Evolutionary conservation across 2,329 filamentous ascomycete species (phyloP), one percentile per base, ranked within the genome.

Genomic region (Colletotrichum sp.): DNA sequence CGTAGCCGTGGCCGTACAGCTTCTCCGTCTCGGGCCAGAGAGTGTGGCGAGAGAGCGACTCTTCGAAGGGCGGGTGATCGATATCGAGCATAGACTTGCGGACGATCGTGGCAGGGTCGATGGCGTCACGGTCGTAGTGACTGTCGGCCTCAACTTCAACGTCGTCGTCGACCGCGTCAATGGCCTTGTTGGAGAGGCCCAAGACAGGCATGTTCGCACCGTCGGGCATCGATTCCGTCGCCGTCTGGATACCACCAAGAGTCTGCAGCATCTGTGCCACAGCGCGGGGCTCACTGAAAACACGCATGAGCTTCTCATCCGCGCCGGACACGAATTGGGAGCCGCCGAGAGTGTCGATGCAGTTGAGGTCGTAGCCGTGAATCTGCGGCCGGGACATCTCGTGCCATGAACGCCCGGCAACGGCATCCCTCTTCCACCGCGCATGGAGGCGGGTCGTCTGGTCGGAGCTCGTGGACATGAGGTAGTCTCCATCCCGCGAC

Each of bases 11-110:
- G 3, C 97, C 97, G 85, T 99, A 99, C 2, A 99, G 90, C 86
- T 99, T 99, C 84, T 99, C 97, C 8, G 92, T 92, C 83, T 99
- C 97, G 4, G 97, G 97, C 96, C 96, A 99, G 36, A 99, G 92
- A 0, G 97, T 98, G 83, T 98, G 93, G 10, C 96, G 93, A 28
- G 96, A 94, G 3, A 99, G 91, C 71, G 95, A 93, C 83, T 99
- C 97, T 84, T 99, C 97, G 43, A 95, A 90, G 0, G 97, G 96
- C 13, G 97, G 96, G 78, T 94, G 92, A 57, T 91, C 85, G 68
- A 94, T 89, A 59, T 93, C 90, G 9, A 96, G 87, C 6, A 91
- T 90, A 1, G 92, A 92, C 81, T 90, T 91, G 79, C 90, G 89
- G 24, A 92, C 86, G 21, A 90, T 84, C 2, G 89, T 89, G 1